A percentile compares a stretch with the other conserved stretches of the same genome.
phyloP scores from a whole-genome alignment of 805 yeast genomes.

The Starmera pachycereana region DNA sequence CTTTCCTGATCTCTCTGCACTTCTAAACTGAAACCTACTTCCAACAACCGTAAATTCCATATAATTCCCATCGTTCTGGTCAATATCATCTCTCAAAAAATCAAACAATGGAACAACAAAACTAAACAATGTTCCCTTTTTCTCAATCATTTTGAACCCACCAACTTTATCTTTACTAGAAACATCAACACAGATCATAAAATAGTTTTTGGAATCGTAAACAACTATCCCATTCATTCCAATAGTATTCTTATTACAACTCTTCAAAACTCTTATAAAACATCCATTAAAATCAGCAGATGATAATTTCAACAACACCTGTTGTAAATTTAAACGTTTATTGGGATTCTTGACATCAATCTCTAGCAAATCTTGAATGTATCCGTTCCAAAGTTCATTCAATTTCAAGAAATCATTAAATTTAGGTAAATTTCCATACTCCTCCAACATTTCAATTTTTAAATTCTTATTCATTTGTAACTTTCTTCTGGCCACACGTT shows the following conservation, averaged over 20 bases:
- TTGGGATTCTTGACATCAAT: slow-evolving; percentile 15
- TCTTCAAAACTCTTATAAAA: slow-evolving; percentile 42
- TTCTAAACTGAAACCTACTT: slow-evolving; percentile 62
- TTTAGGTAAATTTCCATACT: slow-evolving; percentile 19
- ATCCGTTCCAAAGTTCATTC: slow-evolving; percentile 64
- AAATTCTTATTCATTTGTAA: slow-evolving; percentile 19
- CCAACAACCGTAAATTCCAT: slow-evolving; percentile 65
- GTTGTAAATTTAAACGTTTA: slow-evolving; percentile 9
- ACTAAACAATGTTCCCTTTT: slow-evolving; percentile 54
- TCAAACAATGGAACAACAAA: slow-evolving; percentile 31
- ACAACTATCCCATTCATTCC: slow-evolving; percentile 69
- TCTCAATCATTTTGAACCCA: slow-evolving; percentile 57
- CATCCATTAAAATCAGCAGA: slow-evolving; percentile 81
- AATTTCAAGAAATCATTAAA: slow-evolving; percentile 44
- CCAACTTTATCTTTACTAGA: slow-evolving; percentile 30
- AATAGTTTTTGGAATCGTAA: slow-evolving; percentile 73
- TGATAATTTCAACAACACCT: slow-evolving; percentile 46
- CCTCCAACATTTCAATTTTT: slow-evolving; percentile 10
- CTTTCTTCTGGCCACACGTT: slow-evolving; percentile 1
- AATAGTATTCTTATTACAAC: slow-evolving; percentile 44
- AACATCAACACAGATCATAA: slow-evolving; percentile 42
- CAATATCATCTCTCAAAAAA: slow-evolving; percentile 7
- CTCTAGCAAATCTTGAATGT: slow-evolving; percentile 47
- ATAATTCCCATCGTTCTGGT: slow-evolving; percentile 24
- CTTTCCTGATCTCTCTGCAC: slow-evolving; percentile 72